These are phyloP conservation scores for Thraustochytrium striatum DNA, from an alignment of 352 stramenopile genomes.

Conservation along the genomic window DNA sequence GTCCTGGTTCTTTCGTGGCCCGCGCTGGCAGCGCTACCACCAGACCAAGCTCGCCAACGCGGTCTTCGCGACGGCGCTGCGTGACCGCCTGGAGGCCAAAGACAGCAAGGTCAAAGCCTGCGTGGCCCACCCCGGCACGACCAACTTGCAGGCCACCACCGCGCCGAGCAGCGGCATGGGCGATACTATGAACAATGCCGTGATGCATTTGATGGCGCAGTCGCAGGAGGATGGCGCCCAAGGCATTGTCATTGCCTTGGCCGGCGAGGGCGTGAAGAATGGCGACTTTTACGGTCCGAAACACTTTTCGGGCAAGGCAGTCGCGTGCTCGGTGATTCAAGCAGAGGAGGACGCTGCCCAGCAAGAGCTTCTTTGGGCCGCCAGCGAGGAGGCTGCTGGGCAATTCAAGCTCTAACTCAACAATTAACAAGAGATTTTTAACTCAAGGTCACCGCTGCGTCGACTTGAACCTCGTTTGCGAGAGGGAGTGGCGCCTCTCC, in stretches of 20 bases:
- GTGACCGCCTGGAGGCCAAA: slow-evolving; percentile 66
- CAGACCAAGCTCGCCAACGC: slow-evolving; percentile 78
- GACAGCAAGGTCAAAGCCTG: slow-evolving; percentile 47
- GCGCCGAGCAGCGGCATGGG: background rate
- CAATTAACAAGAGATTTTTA: no score
- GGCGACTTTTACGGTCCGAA: slow-evolving; percentile 1
- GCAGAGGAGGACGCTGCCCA: slow-evolving; percentile 49
- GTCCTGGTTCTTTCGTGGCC: background rate
- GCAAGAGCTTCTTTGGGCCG: slow-evolving; percentile 52
- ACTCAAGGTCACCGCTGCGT: no score
- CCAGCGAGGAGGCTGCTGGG: slow-evolving; percentile 51
- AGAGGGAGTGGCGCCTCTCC: no score
- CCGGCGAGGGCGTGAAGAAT: background rate
- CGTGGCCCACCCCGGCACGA: slow-evolving; percentile 21
- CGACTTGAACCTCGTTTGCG: no score
- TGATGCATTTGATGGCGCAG: background rate
- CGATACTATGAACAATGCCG: background rate
- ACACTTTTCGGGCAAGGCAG: background rate
- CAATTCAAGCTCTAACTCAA: no score
- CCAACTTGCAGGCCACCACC: background rate
- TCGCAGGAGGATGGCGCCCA: slow-evolving; percentile 1
- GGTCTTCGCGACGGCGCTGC: slow-evolving; percentile 83
- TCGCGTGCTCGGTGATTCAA: background rate
- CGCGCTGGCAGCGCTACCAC: slow-evolving; percentile 62
- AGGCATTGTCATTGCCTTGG: background rate